Conservation (phyloP, 1,284 basidiomycete species). For the Malassezia japonica region DNA sequence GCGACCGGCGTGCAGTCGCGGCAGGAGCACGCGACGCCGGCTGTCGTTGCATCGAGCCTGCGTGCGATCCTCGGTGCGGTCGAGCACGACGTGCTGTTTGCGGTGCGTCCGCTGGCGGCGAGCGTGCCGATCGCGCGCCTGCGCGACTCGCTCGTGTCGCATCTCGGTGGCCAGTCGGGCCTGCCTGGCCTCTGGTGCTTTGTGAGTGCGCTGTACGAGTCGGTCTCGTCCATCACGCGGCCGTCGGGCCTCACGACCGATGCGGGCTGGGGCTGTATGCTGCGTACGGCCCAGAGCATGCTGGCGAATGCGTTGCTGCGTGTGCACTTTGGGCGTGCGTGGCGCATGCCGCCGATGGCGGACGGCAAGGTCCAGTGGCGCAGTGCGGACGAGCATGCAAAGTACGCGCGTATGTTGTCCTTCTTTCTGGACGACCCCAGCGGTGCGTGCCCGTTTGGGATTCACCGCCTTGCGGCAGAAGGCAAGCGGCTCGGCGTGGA, state of each 20-base stretch:
- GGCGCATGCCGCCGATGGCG: conserved; percentile 18
- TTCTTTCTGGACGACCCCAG: conserved; percentile 92
- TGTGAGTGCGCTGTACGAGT: neutral
- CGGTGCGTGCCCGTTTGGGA: conserved; percentile 79
- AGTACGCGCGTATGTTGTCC: conserved; percentile 76
- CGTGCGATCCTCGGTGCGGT: neutral
- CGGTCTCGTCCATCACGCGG: conserved; percentile 11
- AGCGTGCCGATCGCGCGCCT: neutral
- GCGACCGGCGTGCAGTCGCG: neutral
- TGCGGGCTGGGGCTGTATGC: conserved; percentile 96
- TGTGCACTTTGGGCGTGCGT: conserved; percentile 61
- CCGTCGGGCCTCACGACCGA: conserved; percentile 71
- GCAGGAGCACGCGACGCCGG: neutral
- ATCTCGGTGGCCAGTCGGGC: neutral
- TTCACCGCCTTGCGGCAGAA: conserved; percentile 88
- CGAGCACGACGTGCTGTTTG: neutral
- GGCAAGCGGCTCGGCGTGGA: conserved; percentile 91
- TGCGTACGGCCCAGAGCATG: conserved; percentile 83
- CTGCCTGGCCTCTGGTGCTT: conserved; percentile 4
- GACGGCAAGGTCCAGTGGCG: conserved; percentile 16
- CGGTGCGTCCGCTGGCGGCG: neutral
- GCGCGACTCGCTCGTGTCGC: neutral
- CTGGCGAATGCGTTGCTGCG: conserved; percentile 78
- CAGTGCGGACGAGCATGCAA: conserved; percentile 31
- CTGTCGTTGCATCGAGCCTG: neutral